Evolutionary conservation across 2,329 filamentous ascomycete species (phyloP).

Genomic region (Paecilomyces variotii): DNA sequence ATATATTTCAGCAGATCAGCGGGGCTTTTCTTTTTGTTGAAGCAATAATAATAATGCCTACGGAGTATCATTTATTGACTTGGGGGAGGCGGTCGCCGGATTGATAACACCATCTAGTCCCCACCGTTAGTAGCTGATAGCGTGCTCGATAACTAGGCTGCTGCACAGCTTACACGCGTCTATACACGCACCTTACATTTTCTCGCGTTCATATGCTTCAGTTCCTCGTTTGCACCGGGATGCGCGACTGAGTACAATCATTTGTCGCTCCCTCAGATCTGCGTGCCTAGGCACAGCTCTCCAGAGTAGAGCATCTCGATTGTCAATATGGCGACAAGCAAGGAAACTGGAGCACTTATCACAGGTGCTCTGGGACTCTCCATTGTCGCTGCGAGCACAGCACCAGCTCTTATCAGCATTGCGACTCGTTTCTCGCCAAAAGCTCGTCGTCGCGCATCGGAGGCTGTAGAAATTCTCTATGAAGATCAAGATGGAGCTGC

Average conservation of each 20-base stretch:
- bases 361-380: constrained; percentile 17
- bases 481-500: constrained; percentile 63
- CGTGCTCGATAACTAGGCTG: not conserved
- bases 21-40: not conserved
- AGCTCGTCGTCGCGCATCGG: constrained; percentile 12
- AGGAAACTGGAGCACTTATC: constrained; percentile 12
- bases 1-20: no score
- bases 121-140: not conserved
- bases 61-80: no score
- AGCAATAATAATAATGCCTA: no score
- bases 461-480: constrained; percentile 42
- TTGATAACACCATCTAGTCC: not conserved
- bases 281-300: not conserved
- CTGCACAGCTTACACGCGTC: not conserved
- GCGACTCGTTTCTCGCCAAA: constrained; percentile 9
- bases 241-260: not conserved
- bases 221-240: not conserved
- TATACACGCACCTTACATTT: not conserved
- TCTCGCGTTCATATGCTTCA: not conserved
- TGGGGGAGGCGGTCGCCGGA: not conserved
- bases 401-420: constrained; percentile 18
- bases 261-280: not conserved
- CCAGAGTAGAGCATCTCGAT: not conserved
- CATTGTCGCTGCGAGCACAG: constrained; percentile 14
- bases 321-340: not conserved